Base-by-base conservation (phyloP, 805 yeast species). In the Phaffomyces antillensis region DNA sequence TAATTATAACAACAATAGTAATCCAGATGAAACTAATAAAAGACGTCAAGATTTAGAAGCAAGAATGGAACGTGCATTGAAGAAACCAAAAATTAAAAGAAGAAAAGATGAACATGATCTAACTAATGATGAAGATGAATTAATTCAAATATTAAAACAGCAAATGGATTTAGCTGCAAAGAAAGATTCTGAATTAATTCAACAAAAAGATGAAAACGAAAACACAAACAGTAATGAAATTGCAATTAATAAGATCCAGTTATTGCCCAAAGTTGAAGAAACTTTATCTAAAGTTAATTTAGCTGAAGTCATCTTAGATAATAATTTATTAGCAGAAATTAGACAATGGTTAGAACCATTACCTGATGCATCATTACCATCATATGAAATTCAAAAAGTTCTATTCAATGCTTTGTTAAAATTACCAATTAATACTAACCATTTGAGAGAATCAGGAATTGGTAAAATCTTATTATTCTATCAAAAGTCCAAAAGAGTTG, bases 321-420 rank as follows among this genome's bases (percentile, higher is more conserved):
- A 93, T 63, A 93, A 93, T 64, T 66, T 93, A 55, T 71, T 93
- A 48, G 97, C 91, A 57, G 91, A 96, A 41, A 90, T 93, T 25
- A 77, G 98, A 55, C 82, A 88, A 62, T 93, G 99, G 99, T 73
- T 93, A 46, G 99, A 93, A 65, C 99, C 99, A 28, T 73, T 93
- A 56, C 99, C 99, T 4, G 98, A 95, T 71, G 96, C 95, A 39
- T 87, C 96, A 11, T 73, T 93, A 66, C 99, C 99, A n/a, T 90
- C 96, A 1, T 93, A 85, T 67, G 96, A 89, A 63, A 91, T 93
- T 52, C 99, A 93, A 64, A 87, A 84, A 63, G 90, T 85, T 45
- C 67, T 93, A 55, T 86, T 93, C 54, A 70, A 71, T 17, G 84
- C 95, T 33, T 68, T 93, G 46, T 73, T 76, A 30, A 75, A 80